phyloP scores from a whole-genome alignment of 306 rosid genomes.

The Corylus heterophylla region DNA sequence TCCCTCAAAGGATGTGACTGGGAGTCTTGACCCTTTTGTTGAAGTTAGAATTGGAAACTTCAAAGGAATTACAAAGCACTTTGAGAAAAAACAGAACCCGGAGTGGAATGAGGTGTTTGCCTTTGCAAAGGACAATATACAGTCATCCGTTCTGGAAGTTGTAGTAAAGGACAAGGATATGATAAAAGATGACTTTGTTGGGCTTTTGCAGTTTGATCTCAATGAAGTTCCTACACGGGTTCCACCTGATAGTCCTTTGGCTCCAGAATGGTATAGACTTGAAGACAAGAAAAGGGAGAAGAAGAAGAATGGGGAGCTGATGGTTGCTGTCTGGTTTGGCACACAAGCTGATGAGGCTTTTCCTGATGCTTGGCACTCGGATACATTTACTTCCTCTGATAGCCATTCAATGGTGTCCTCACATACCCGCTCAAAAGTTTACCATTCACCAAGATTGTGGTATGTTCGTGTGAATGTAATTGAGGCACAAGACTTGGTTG shows the following conservation, averaged over 20 bases:
- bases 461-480: constrained; percentile 69
- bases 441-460: constrained; percentile 83
- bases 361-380: constrained; percentile 98
- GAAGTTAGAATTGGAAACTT: constrained; percentile 82
- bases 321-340: constrained; percentile 98
- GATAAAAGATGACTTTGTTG: constrained; percentile 72
- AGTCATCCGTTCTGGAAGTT: constrained; percentile 58
- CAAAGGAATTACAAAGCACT: constrained; percentile 66
- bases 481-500: constrained; percentile 84
- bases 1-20: constrained; percentile 77
- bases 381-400: constrained; percentile 61
- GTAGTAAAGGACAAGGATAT: constrained; percentile 71
- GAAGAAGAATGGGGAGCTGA: constrained; percentile 72
- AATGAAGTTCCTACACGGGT: constrained; percentile 64
- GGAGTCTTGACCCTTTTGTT: constrained; percentile 92
- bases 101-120: constrained; percentile 96
- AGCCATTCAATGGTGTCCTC: constrained; percentile 34
- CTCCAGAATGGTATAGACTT: constrained; percentile 89
- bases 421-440: constrained; percentile 77
- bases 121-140: constrained; percentile 60
- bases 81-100: constrained; percentile 69
- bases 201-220: constrained; percentile 60
- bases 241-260: constrained; percentile 97
- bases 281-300: constrained; percentile 59
- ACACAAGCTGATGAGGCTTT: constrained; percentile 98